These are phyloP conservation scores for Quercus variabilis DNA, from an alignment of 306 rosid species.

Conservation along the genomic window DNA sequence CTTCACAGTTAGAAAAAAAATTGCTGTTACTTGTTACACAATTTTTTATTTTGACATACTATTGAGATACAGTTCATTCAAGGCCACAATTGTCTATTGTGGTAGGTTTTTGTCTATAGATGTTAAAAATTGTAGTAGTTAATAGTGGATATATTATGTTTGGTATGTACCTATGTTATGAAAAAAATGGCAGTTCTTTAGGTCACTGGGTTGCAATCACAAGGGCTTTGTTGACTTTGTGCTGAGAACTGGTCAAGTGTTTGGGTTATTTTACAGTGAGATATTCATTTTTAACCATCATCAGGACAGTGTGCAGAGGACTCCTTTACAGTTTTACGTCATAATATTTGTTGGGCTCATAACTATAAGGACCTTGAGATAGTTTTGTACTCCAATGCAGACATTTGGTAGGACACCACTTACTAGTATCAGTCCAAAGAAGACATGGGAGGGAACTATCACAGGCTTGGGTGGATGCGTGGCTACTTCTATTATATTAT, in stretches of 20 bases:
- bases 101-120: neutral
- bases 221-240: neutral
- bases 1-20: neutral
- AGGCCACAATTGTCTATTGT: neutral
- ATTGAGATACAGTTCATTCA: neutral
- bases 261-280: neutral
- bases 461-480: conserved; percentile 89
- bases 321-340: neutral
- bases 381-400: conserved; percentile 49
- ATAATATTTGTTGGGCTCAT: neutral
- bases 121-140: neutral
- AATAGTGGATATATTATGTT: neutral
- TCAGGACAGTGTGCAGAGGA: neutral
- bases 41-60: neutral
- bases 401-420: conserved; percentile 90
- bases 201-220: neutral
- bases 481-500: conserved; percentile 63
- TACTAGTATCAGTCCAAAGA: conserved; percentile 86
- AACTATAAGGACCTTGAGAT: conserved; percentile 2
- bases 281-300: neutral
- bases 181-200: neutral
- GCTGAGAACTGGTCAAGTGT: neutral
- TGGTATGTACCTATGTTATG: neutral
- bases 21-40: neutral
- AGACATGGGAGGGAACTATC: conserved; percentile 98